Evolutionary conservation across 345 rosid species (phyloP).

Genomic region (Eucalyptus paniculata): DNA sequence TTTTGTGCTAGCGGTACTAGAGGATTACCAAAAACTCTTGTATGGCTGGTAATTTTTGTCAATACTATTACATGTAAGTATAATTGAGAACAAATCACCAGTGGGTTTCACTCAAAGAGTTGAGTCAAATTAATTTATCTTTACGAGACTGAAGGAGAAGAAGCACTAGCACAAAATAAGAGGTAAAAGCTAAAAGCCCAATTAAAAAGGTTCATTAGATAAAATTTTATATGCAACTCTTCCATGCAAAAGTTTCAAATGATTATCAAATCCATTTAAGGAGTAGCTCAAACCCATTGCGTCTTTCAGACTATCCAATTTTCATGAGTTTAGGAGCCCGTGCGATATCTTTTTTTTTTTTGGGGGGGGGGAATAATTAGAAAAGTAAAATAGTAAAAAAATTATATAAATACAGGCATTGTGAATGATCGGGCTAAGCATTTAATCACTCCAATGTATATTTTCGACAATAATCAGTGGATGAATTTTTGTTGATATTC

Average conservation of each 20-base stretch:
- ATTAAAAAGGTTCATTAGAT: not conserved
- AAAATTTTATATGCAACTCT: not conserved
- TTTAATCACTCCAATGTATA: not conserved
- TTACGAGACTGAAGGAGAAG: not conserved
- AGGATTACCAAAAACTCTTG: not conserved
- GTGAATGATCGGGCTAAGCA: not conserved
- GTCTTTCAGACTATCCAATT: not conserved
- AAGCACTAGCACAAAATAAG: not conserved
- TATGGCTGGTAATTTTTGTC: not conserved
- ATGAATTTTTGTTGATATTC: not conserved
- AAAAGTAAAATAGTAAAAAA: not conserved
- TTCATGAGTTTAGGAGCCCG: not conserved
- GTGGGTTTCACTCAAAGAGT: not conserved
- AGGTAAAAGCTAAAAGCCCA: not conserved
- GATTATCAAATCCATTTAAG: not conserved
- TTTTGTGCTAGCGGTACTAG: not conserved
- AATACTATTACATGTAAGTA: not conserved
- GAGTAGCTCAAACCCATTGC: not conserved
- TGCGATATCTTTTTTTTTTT: not conserved
- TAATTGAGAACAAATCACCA: not conserved
- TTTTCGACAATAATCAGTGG: not conserved
- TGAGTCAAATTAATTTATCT: not conserved
- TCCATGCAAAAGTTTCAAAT: not conserved
- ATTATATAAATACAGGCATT: not conserved
- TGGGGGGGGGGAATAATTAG: not conserved